phyloP scores from a whole-genome alignment of 2,329 filamentous ascomycete genomes.

The Colletotrichum sp. region DNA sequence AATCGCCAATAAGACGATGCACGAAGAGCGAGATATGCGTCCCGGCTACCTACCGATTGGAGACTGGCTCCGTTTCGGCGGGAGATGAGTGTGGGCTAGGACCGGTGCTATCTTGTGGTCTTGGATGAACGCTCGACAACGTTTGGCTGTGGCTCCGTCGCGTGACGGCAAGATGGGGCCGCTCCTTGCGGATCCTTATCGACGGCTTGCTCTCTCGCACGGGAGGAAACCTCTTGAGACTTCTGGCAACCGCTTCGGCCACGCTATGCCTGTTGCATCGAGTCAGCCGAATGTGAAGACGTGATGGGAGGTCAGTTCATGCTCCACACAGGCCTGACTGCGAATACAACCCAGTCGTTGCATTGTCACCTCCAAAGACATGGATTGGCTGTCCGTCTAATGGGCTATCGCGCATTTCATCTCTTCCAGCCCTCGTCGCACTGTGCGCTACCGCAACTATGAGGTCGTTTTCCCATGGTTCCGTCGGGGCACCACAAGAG shows the following conservation, averaged over 20 bases:
- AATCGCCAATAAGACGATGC: not conserved
- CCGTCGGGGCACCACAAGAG: not conserved
- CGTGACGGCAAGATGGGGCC: constrained; percentile 4
- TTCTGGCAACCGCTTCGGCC: not conserved
- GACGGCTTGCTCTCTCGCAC: not conserved
- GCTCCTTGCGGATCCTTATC: constrained; percentile 13
- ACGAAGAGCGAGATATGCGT: constrained; percentile 1
- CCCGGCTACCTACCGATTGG: constrained; percentile 11
- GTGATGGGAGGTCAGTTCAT: constrained; percentile 5
- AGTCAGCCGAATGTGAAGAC: constrained; percentile 10
- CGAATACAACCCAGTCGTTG: constrained; percentile 1
- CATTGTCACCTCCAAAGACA: not conserved
- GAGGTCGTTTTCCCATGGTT: not conserved
- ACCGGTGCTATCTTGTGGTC: constrained; percentile 1
- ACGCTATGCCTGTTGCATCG: constrained; percentile 2
- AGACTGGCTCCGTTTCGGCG: constrained; percentile 19
- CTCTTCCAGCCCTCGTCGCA: not conserved
- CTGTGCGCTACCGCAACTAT: not conserved
- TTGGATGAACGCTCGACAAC: not conserved
- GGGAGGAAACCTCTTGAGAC: not conserved
- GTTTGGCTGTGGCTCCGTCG: constrained; percentile 8
- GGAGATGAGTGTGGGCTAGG: constrained; percentile 19
- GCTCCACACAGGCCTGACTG: not conserved
- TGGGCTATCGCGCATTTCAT: not conserved
- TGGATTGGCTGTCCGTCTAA: not conserved